A percentile compares a stretch with the other conserved stretches of the same genome.
These are phyloP conservation scores for Suillus hirtellus DNA, from an alignment of 768 basidiomycete genomes.

Conservation along the genomic window DNA sequence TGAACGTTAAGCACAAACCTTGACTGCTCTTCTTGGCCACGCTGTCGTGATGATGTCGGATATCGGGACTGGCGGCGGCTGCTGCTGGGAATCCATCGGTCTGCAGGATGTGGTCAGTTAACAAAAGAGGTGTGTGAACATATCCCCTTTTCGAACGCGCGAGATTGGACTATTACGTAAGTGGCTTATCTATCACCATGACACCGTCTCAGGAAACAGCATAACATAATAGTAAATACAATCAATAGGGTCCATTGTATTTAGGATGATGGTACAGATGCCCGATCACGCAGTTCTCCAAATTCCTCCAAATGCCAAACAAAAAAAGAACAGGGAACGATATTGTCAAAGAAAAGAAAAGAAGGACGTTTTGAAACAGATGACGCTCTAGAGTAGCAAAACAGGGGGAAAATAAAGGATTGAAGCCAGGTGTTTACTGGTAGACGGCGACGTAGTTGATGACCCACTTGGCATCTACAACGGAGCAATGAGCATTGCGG, in stretches of 20 bases:
- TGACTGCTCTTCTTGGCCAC: slow-evolving; percentile 54
- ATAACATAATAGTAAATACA: not conserved
- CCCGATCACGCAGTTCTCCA: not conserved
- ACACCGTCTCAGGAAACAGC: not conserved
- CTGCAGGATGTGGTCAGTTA: slow-evolving; percentile 29
- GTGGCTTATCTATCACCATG: not conserved
- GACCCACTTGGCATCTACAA: slow-evolving; percentile 53
- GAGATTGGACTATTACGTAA: not conserved
- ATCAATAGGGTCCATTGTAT: not conserved
- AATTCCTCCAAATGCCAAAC: not conserved
- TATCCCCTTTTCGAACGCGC: slow-evolving; percentile 26
- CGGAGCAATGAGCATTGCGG: not conserved
- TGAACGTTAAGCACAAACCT: slow-evolving; percentile 38
- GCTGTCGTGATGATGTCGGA: slow-evolving; percentile 46
- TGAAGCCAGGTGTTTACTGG: slow-evolving; percentile 12
- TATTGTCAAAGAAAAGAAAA: not conserved
- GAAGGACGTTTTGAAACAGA: not conserved
- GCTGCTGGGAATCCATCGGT: slow-evolving; percentile 35
- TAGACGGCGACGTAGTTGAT: slow-evolving; percentile 60
- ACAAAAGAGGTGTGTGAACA: slow-evolving; percentile 30
- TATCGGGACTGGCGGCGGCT: slow-evolving; percentile 33
- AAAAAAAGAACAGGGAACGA: not conserved
- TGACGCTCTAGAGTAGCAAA: not conserved
- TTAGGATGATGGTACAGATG: not conserved
- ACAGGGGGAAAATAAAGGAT: not conserved